Evolutionary conservation across 129 eudicot genomes (phyloP).

Genomic region (Sambucus nigra): DNA sequence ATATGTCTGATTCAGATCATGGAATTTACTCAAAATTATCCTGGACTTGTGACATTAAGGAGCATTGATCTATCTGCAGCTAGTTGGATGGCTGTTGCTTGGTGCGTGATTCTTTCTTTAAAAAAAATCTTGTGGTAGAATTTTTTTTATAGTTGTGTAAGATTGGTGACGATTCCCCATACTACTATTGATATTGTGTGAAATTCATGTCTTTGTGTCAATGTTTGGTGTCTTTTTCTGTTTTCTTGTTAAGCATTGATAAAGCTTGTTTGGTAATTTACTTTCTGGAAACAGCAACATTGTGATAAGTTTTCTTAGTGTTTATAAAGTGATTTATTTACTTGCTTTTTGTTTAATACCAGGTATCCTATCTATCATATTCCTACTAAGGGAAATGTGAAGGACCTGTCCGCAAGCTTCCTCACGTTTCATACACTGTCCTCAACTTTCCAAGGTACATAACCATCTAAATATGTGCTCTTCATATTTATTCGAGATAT

Average conservation of each 20-base stretch:
- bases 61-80: too few species aligned
- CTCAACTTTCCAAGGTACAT: constrained; percentile 16
- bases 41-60: too few species aligned
- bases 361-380: constrained; percentile 19
- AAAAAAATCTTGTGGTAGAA: neutral
- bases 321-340: neutral
- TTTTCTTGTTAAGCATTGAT: neutral
- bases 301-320: neutral
- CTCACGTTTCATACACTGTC: constrained; percentile 19
- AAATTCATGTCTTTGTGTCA: too few species aligned
- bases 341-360: neutral
- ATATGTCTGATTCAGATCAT: too few species aligned
- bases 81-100: constrained; percentile 42
- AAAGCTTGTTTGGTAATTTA: neutral
- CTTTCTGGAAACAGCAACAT: neutral
- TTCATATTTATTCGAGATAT: neutral
- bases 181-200: too few species aligned
- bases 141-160: neutral
- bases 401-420: constrained; percentile 15
- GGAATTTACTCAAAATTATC: too few species aligned
- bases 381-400: constrained; percentile 5
- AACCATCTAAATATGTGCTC: neutral
- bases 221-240: too few species aligned
- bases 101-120: constrained; percentile 15
- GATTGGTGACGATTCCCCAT: too few species aligned